Evolutionary conservation across 2,329 filamentous ascomycete species (phyloP), one percentile per base, ranked within the genome.

Genomic region (Byssoonygena ceratinophila): DNA sequence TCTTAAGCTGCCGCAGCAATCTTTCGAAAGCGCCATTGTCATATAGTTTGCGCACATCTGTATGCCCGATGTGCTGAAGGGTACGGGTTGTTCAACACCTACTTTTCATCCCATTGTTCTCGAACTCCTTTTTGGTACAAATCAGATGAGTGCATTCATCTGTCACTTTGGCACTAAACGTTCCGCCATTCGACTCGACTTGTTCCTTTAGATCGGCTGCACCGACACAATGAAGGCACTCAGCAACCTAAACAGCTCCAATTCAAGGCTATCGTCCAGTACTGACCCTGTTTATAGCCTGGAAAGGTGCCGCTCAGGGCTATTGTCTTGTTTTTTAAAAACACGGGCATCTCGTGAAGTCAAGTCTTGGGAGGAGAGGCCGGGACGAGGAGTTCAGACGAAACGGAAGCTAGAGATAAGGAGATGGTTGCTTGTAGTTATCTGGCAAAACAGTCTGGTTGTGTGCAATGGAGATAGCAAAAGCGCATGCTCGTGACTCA

Each of bases 291-390:
- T 2, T 73, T 77, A 23, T 71, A 65, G 4, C 71, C 70, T 1
- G 75, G 67, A 58, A 86, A 82, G 4, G 76, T 76, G 55, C 83
- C 83, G 53, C 78, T 82, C 23, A 84, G 63, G 20, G 75, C 77
- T 41, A 87, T 69, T 4, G 69, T 57, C 6, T 61, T 48, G 0
- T 61, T 57, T 44, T 66, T 65, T 41, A 69, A 66, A 12, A 48
- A 25, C 1, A 57, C 54, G 4, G 64, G 50, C 64, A 66, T 68
- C 37, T 37, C 53, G 14, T 45, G 8, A 25, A 11, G 27, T 23
- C 16, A 34, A 31, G 14, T 12, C 6, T 20, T 29, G 9, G 8
- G 9, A 9, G 16, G 2, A 23, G 18, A 4, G 20, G 25, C 18
- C 4, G 18, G 34, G 16, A 27, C 14, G 16, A 44, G 20, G 1